Base-by-base conservation (phyloP, 176 grass and related monocot species). In the Oryza australiensis region DNA sequence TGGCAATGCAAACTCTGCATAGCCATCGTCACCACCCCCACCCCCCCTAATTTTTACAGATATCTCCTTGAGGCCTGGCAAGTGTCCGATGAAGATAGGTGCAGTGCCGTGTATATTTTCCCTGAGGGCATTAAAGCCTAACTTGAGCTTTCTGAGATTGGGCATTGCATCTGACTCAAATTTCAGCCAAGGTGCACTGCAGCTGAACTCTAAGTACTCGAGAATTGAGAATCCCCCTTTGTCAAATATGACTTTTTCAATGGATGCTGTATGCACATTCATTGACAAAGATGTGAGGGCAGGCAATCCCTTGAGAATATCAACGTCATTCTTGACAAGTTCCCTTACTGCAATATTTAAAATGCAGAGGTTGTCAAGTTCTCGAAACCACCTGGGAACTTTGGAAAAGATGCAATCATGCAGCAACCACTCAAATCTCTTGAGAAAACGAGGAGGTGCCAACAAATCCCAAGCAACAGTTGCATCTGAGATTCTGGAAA, bases 271-370 rank as follows among this genome's bases (percentile, higher is more conserved):
- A 33, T 5, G 8, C 18, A 69, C 0, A 12, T 23, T 2, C 33
- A 69, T 1, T 51, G 48, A 51, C 1, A 51, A 0, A 2, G 48
- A 51, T 0, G 10, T 18, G 0, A 51, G 48, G 0, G 0, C 3
- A 23, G 66, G 66, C 9, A 69, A 11, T 69, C 66, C 34, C 37
- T 4, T 40, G 0, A 69, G 66, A 10, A 69, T 40, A 69, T 0
- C 9, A 69, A 40, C 0, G 2, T 2, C 9, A 12, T 24, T 5
- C 0, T 1, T 69, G 0, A 22, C 34, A 10, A 69, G 0, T 5
- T 13, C 15, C 66, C 0, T 12, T 15, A 51, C 15, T 51, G 1
- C 27, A 66, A 13, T 66, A 16, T 18, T 32, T 7, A 66, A 27
- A 66, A 30, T 14, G 15, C 48, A 18, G 48, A 51, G 48, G 13